Percentiles rank a stretch among this genome's conserved stretches.
Evolutionary conservation across 169 alveolate species (phyloP).

Genomic region (Neospora caninum): DNA sequence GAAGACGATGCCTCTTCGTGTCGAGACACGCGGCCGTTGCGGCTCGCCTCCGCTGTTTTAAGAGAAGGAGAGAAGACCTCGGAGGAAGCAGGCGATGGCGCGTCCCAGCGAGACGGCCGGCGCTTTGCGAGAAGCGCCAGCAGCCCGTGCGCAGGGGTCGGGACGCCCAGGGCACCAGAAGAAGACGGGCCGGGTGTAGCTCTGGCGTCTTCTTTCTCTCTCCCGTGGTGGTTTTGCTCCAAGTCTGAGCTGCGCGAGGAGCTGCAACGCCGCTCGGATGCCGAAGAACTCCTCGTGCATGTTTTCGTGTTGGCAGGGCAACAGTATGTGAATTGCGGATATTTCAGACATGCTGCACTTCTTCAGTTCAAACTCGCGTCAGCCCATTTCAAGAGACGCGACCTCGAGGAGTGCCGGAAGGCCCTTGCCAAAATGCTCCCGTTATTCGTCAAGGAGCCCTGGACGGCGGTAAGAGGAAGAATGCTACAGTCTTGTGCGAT

Average conservation of each 20-base stretch:
- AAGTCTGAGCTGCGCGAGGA: conserved; percentile 19
- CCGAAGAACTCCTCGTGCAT: conserved; percentile 14
- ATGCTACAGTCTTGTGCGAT: too few species aligned
- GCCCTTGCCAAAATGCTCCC: conserved; percentile 50
- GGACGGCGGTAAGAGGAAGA: conserved; percentile 35
- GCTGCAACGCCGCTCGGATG: neutral
- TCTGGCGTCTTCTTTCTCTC: neutral
- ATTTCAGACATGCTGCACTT: conserved; percentile 57
- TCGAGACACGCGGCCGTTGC: neutral
- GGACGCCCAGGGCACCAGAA: neutral
- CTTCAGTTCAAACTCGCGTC: conserved; percentile 55
- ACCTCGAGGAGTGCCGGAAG: conserved; percentile 26
- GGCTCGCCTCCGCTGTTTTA: neutral
- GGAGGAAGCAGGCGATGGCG: neutral
- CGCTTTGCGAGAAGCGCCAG: conserved; percentile 39
- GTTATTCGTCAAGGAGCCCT: conserved; percentile 59
- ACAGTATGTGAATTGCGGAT: conserved; percentile 57
- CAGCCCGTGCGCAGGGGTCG: neutral
- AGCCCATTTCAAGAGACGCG: conserved; percentile 35
- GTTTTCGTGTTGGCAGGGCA: conserved; percentile 55
- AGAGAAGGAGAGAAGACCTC: neutral
- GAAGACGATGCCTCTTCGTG: too few species aligned
- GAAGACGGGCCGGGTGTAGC: neutral
- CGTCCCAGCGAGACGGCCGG: neutral
- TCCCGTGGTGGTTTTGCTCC: conserved; percentile 15